Conservation (phyloP, 495 filamentous ascomycete species). For the Oidiodendron maius region DNA sequence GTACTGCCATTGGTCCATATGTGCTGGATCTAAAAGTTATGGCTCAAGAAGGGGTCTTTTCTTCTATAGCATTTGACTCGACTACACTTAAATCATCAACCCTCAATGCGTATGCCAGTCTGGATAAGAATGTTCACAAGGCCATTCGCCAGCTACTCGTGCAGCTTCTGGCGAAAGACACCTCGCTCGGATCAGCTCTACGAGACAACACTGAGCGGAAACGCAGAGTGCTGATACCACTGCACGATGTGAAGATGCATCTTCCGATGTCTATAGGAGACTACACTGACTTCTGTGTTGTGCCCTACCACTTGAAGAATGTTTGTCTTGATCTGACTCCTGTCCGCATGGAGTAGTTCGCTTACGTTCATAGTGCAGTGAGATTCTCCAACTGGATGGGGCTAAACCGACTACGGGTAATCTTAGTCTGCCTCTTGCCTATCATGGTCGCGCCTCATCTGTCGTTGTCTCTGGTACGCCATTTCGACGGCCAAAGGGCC, state of each 20-base stretch:
- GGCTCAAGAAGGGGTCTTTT: neutral
- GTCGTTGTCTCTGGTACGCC: slow-evolving; percentile 69
- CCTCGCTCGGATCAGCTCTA: slow-evolving; percentile 43
- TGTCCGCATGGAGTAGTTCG: too few species aligned
- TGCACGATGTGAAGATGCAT: slow-evolving; percentile 50
- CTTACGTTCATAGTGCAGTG: too few species aligned
- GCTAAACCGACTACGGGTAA: slow-evolving; percentile 54
- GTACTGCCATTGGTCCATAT: neutral
- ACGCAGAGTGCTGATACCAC: slow-evolving; percentile 27
- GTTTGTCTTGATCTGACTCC: slow-evolving; percentile 30
- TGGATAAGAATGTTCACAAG: slow-evolving; percentile 66
- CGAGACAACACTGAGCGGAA: neutral
- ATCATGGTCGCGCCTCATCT: slow-evolving; percentile 73
- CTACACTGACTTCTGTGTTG: slow-evolving; percentile 94
- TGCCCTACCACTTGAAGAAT: slow-evolving; percentile 75
- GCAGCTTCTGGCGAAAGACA: slow-evolving; percentile 22
- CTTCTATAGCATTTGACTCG: neutral
- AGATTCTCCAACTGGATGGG: too few species aligned
- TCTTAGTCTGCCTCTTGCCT: slow-evolving; percentile 83
- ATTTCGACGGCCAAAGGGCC: slow-evolving; percentile 69
- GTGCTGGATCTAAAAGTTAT: neutral
- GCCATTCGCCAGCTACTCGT: slow-evolving; percentile 65
- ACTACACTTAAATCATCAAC: slow-evolving; percentile 43
- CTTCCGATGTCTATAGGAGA: slow-evolving; percentile 81
- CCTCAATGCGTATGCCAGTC: slow-evolving; percentile 73